Base-by-base conservation (phyloP, 2,329 filamentous ascomycete genomes). In the Allantophomopsis lycopodina region DNA sequence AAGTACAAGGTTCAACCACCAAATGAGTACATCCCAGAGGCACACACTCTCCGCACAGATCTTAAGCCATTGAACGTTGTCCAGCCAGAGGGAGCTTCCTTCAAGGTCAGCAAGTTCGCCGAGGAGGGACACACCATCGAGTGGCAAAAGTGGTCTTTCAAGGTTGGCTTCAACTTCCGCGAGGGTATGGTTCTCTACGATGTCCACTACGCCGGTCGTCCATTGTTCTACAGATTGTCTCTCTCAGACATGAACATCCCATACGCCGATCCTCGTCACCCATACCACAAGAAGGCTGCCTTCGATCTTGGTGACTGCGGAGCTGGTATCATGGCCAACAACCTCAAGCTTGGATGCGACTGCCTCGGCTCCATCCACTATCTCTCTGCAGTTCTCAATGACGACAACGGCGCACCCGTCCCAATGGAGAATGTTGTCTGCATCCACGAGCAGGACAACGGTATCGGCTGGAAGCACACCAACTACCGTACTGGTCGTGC, bases 331-430 rank as follows among this genome's bases (percentile, higher is more conserved):
- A 79, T 76, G 63, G 75, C 77, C 42, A 83, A 83, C 53, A 75
- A 82, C 52, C 62, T 83, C 2, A 71, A 79, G 48, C 63, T 83
- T 2, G 79, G 79, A 20, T 83, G 79, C 49, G 79, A 83, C 53
- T 83, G 79, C 49, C 62, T 83, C 1, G 79, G 79, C 3, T 73
- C 75, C 14, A 83, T 83, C 51, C 72, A 81, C 51, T 83, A 83
- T 48, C 65, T 83, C 32, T 68, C 68, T 40, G 69, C 68, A 3
- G 65, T 74, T 13, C 57, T 79, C 2, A 66, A 67, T 12, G 68
- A 78, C 43, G 69, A 72, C 48, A 72, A 76, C 42, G 79, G 77
- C 14, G 64, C 69, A 13, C 65, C 72, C 1, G 52, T 72, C 2
- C 58, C 65, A 2, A 69, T 80, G 62, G 69, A 76, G n/a, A 83